Conservation (phyloP, 768 basidiomycete species). For the Leccinum broughii region DNA sequence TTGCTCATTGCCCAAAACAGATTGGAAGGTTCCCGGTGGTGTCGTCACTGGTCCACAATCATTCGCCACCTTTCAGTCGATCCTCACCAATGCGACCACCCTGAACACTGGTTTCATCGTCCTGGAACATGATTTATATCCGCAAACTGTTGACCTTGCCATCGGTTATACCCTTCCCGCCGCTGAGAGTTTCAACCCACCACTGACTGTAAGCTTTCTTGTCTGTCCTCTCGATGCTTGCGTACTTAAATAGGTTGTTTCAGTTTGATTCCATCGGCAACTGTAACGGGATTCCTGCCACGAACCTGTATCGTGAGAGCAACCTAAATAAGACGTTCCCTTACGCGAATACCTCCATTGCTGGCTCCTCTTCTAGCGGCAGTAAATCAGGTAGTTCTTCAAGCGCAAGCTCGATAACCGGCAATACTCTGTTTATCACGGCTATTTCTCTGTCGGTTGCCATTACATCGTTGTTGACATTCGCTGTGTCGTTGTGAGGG, state of each 20-base stretch:
- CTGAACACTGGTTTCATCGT: conserved; percentile 80
- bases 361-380: conserved; percentile 5
- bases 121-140: conserved; percentile 82
- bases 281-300: conserved; percentile 64
- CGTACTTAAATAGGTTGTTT: neutral
- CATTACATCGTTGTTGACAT: conserved; percentile 14
- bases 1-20: conserved; percentile 36
- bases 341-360: conserved; percentile 38
- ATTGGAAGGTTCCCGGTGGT: conserved; percentile 88
- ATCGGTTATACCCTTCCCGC: conserved; percentile 82
- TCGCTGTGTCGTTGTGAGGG: conserved; percentile 18
- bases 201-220: conserved; percentile 53
- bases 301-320: conserved; percentile 83
- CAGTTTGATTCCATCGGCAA: conserved; percentile 75
- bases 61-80: conserved; percentile 66
- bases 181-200: conserved; percentile 64
- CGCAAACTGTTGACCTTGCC: conserved; percentile 87
- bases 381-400: conserved; percentile 1
- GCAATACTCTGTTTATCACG: conserved; percentile 14
- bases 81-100: conserved; percentile 66
- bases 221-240: neutral
- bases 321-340: conserved; percentile 72
- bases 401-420: conserved; percentile 1
- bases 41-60: conserved; percentile 63
- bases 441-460: conserved; percentile 16